phyloP scores from a whole-genome alignment of 768 basidiomycete genomes.

The Amanita phalloides region DNA sequence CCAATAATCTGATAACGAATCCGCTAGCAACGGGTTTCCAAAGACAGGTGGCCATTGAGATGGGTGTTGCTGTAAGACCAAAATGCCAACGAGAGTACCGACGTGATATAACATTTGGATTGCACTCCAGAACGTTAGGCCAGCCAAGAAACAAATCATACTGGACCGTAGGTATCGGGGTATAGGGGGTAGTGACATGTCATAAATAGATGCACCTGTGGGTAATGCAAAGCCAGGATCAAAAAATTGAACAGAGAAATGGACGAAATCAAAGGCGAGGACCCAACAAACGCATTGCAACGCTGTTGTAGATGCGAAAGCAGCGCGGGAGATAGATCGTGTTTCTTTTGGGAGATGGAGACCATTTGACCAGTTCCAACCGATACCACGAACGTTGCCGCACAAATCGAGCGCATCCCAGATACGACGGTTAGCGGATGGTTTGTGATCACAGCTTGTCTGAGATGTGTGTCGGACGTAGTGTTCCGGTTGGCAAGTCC shows the following conservation, averaged over 20 bases:
- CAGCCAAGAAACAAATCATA: slow-evolving; percentile 29
- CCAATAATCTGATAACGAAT: slow-evolving; percentile 58
- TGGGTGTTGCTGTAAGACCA: slow-evolving; percentile 36
- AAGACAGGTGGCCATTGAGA: slow-evolving; percentile 58
- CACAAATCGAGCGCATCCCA: slow-evolving; percentile 39
- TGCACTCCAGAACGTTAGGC: slow-evolving; percentile 31
- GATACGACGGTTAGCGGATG: background rate
- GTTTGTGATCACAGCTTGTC: slow-evolving; percentile 1
- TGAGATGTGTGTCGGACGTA: slow-evolving; percentile 16
- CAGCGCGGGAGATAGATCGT: slow-evolving; percentile 24
- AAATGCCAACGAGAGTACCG: slow-evolving; percentile 29
- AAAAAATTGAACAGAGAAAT: slow-evolving; percentile 35
- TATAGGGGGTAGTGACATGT: slow-evolving; percentile 21
- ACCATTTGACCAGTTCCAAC: slow-evolving; percentile 49
- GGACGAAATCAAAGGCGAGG: slow-evolving; percentile 32
- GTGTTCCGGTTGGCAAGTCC: slow-evolving; percentile 27
- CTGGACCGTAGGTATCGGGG: slow-evolving; percentile 32
- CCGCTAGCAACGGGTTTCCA: slow-evolving; percentile 42
- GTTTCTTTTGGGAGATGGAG: slow-evolving; percentile 30
- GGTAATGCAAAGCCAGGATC: slow-evolving; percentile 29
- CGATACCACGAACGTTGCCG: slow-evolving; percentile 43
- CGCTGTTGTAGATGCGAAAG: slow-evolving; percentile 27
- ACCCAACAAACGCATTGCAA: slow-evolving; percentile 22
- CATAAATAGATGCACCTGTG: slow-evolving; percentile 31
- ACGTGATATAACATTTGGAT: slow-evolving; percentile 34